Conservation (phyloP, 108 stramenopile species). For the Ochromonas danica region DNA sequence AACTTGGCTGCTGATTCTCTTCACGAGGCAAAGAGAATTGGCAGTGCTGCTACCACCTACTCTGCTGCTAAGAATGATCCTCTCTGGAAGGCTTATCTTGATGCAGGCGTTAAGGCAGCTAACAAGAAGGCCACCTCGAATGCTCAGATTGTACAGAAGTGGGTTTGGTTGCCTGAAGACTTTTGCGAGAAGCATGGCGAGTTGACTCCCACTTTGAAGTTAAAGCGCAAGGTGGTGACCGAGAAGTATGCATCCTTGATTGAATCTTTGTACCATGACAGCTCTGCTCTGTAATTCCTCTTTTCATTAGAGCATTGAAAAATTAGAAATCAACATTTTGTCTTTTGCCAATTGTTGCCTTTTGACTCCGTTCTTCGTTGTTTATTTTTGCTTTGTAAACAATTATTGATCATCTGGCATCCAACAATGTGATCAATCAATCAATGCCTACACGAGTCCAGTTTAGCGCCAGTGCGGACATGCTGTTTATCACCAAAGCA, state of each 20-base stretch:
- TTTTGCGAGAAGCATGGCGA: slow-evolving; percentile 67
- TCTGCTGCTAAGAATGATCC: slow-evolving; percentile 9
- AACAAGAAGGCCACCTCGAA: slow-evolving; percentile 56
- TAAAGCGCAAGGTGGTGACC: slow-evolving; percentile 66
- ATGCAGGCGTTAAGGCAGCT: slow-evolving; percentile 30
- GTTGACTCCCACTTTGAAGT: slow-evolving; percentile 74
- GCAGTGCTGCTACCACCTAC: slow-evolving; percentile 44
- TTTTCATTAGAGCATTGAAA: not conserved
- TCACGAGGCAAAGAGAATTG: slow-evolving; percentile 38
- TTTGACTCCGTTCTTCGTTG: too few species aligned
- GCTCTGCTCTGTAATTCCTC: not conserved
- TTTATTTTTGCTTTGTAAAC: too few species aligned
- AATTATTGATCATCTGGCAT: too few species aligned
- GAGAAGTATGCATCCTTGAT: slow-evolving; percentile 63
- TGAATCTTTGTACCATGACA: slow-evolving; percentile 46
- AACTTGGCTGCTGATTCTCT: slow-evolving; percentile 46
- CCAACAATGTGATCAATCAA: too few species aligned
- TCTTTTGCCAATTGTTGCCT: too few species aligned
- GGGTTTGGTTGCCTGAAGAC: slow-evolving; percentile 56
- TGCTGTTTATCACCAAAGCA: too few species aligned
- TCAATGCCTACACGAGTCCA: too few species aligned
- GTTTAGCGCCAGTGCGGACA: too few species aligned
- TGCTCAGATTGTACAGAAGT: slow-evolving; percentile 69
- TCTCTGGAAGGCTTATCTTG: slow-evolving; percentile 46
- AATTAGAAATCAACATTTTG: too few species aligned